Conservation (phyloP, 305 asterid genomes). For the Fraxinus sp. region DNA sequence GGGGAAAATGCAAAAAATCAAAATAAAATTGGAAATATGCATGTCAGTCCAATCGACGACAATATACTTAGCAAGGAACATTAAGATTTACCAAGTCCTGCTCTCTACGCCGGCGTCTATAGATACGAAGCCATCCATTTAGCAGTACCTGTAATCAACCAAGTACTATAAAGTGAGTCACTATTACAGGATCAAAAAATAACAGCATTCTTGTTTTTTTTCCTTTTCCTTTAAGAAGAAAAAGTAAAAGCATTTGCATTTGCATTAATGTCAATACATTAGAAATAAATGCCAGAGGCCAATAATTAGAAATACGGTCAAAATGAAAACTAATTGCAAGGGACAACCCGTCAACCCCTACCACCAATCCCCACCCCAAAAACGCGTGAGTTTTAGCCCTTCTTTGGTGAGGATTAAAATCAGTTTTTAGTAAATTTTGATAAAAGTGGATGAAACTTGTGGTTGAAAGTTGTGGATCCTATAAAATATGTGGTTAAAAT, state of each 20-base stretch:
- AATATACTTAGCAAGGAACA: conserved; percentile 8
- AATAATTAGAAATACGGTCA: background rate
- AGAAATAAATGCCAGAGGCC: background rate
- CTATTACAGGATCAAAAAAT: background rate
- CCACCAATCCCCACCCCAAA: too few relatives aligned
- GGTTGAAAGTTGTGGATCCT: too few relatives aligned
- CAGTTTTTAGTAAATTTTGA: too few relatives aligned
- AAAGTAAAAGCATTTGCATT: background rate
- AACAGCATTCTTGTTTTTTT: background rate
- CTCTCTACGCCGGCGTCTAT: conserved; percentile 85
- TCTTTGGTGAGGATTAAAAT: too few relatives aligned
- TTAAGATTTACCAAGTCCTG: conserved; percentile 77
- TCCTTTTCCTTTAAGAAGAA: background rate
- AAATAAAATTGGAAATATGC: too few relatives aligned
- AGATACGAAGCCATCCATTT: conserved; percentile 89
- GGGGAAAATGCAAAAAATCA: conserved; percentile 18
- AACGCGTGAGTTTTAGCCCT: too few relatives aligned
- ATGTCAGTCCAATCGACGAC: background rate
- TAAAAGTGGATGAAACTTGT: too few relatives aligned
- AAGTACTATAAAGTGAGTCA: conserved; percentile 16
- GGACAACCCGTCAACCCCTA: background rate
- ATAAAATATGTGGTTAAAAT: too few relatives aligned
- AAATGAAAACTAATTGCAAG: background rate
- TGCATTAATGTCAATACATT: too few relatives aligned
- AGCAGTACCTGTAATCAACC: conserved; percentile 67